Evolutionary conservation across 2,329 filamentous ascomycete genomes (phyloP), one percentile per base, ranked within the genome.

Genomic region (Graphilbum fragrans): DNA sequence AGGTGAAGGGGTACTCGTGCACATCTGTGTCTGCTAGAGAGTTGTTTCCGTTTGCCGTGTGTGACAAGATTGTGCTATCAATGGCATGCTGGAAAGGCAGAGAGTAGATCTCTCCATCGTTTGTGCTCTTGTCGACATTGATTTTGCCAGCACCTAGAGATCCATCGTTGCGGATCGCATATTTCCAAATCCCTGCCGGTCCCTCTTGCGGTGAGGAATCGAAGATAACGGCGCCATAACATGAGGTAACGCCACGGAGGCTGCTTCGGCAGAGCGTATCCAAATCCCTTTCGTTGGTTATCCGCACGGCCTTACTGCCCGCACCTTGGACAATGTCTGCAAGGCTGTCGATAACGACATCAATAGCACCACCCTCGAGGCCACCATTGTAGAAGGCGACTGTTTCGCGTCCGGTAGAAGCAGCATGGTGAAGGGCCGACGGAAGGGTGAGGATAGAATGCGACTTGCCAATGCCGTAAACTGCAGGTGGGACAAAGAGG

Each of bases 341-440:
- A 17, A 94, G 58, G 3, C 62, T 57, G 47, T 73, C 65, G 45
- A 94, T 86, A 17, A 92, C 77, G 12, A 63, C 63, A 42, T 83
- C 76, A 40, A 94, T 87, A 41, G 80, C 70, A 16, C 84, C 85
- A 10, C 76, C 80, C 0, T 64, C 65, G 39, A 74, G 62, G 10
- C 82, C 82, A 59, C 77, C 86, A 56, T 93, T 82, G 44, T 94
- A 78, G 42, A 95, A 85, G 12, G 80, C 79, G 14, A 94, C 65
- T 39, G 74, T 86, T 50, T 82, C 61, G 47, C 83, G 71, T 17
- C 77, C 76, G 21, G 59, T 58, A 11, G 66, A 66, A 16, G 62
- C 61, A 3, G 79, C 74, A 21, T 63, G 62, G 18, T 59, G 55
- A 25, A 94, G 67, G 1, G 79, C 85, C 47, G 82, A 63, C 27